A percentile compares a stretch with the other conserved stretches of the same genome.
These are phyloP conservation scores for Sporothrix mexicana DNA, from an alignment of 2,329 filamentous ascomycete species.

Conservation along the genomic window DNA sequence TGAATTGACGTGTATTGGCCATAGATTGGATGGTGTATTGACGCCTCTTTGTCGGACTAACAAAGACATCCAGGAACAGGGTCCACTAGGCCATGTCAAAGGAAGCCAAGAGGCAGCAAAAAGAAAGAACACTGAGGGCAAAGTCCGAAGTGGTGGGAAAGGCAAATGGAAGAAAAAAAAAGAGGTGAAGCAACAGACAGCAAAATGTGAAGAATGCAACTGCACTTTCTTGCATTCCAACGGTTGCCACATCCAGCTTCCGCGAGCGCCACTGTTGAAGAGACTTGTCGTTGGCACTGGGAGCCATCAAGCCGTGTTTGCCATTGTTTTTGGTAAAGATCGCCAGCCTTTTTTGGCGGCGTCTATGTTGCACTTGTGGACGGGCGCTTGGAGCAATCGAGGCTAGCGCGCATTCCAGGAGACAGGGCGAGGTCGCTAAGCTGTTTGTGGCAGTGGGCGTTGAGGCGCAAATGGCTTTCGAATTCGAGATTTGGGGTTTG, in stretches of 20 bases:
- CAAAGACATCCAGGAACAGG: conserved; percentile 28
- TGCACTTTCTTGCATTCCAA: conserved; percentile 18
- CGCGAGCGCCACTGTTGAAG: conserved; percentile 5
- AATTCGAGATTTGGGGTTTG: neutral
- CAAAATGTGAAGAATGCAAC: conserved; percentile 10
- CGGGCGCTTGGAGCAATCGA: conserved; percentile 11
- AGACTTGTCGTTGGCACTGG: neutral
- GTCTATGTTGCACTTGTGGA: neutral
- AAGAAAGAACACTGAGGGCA: neutral
- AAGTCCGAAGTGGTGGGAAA: neutral
- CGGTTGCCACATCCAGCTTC: conserved; percentile 24
- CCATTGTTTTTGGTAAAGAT: conserved; percentile 7
- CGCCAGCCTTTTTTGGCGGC: neutral
- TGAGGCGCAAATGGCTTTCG: neutral
- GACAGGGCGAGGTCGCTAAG: neutral
- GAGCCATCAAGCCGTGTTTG: neutral
- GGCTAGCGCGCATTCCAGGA: conserved; percentile 28
- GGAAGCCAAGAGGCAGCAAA: neutral
- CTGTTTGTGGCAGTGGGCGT: neutral
- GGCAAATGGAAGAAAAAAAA: neutral
- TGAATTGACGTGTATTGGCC: conserved; percentile 11
- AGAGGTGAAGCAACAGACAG: neutral
- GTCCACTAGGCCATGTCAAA: neutral
- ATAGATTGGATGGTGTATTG: neutral
- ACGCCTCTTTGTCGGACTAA: neutral